Base-by-base conservation (phyloP, 768 basidiomycete genomes). In the Leccinum broughii region DNA sequence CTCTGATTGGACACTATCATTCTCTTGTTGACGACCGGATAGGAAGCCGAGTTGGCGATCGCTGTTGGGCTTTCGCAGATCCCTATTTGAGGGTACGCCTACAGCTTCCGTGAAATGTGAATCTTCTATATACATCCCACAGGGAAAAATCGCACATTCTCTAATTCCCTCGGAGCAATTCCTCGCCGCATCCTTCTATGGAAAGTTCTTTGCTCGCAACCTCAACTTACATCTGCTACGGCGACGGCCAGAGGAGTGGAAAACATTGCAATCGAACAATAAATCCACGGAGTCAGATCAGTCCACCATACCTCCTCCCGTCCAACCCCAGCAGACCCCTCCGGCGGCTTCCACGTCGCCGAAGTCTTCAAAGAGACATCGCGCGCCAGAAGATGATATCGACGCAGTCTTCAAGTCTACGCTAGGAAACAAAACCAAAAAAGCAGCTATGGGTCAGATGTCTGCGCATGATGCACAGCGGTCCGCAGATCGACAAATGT, bases 141-240 rank as follows among this genome's bases (percentile, higher is more conserved):
- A 96, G 93, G 95, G 97, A 77, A 96, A 95, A 74, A 92, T 99
- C 56, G 95, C 90, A 2, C 85, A 85, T 15, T 90, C 91, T 24
- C 78, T 98, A 11, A 75, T 93, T 15, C 76, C 83, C 1, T 82
- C 92, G 61, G 89, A 93, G 61, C 83, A 85, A 35, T 79, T 79
- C 17, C 83, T 98, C 14, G 84, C 87, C 0, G 86, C 80, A 10
- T 93, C 92, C 0, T 89, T 83, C 70, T 96, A 88, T 66, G 96
- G 94, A 26, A 92, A 90, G 70, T 97, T 86, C 78, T 95, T 98
- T 64, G 85, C 85, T 26, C 82, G 88, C 41, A 88, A 85, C 66
- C 77, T 96, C 61, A 88, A 91, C 62, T 73, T 98, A 7, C 82
- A 90, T 66, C 76, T 98, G 24, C 81, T 95, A 6, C 83, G 86